Base-by-base conservation (phyloP, 2,329 filamentous ascomycete species). In the Meredithiella fracta region DNA sequence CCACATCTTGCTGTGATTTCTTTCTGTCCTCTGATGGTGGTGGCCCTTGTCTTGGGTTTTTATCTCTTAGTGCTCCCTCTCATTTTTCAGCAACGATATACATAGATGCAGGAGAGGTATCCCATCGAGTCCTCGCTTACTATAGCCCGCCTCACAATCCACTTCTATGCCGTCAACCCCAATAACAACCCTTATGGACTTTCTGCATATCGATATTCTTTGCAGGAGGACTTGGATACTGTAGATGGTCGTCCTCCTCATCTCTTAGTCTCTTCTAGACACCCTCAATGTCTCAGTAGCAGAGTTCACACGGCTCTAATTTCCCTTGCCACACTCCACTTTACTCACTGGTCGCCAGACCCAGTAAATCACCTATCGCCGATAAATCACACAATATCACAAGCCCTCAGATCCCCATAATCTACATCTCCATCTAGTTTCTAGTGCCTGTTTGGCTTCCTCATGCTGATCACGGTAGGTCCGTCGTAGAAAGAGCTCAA, bases 1-100 rank as follows among this genome's bases (percentile, higher is more conserved):
- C 49, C 49, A 56, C 54, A 56, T 56, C 54, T 47, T 56, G 38
- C 49, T 51, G 44, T 25, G 15, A 7, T n/a, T 22, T 17, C 17
- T 44, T 44, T n/a, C 17, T n/a, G 4, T 20, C 26, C 34, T 50
- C 34, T 14, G 51, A 34, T 50, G 22, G 29, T 34, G 5, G 29
- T 34, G 29, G 29, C 29, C 11, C 5, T 34, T 34, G 11, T 34
- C 5, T 11, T 11, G 11, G 29, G 29, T 11, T 34, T 5, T 34
- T 11, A 11, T 11, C 29, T 11, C 5, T 34, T 5, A 11, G 29
- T 34, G 5, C 44, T 49, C 31, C 20, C 15, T 40, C 29, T 53
- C 26, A 17, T 31, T 40, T n/a, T 23, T n/a, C 9, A 5, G 29
- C 11, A 11, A 34, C 5, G 5, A 5, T 5, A 34, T 34, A 11